phyloP scores from a whole-genome alignment of 2,329 filamentous ascomycete genomes.

The Aureobasidium subglaciale region DNA sequence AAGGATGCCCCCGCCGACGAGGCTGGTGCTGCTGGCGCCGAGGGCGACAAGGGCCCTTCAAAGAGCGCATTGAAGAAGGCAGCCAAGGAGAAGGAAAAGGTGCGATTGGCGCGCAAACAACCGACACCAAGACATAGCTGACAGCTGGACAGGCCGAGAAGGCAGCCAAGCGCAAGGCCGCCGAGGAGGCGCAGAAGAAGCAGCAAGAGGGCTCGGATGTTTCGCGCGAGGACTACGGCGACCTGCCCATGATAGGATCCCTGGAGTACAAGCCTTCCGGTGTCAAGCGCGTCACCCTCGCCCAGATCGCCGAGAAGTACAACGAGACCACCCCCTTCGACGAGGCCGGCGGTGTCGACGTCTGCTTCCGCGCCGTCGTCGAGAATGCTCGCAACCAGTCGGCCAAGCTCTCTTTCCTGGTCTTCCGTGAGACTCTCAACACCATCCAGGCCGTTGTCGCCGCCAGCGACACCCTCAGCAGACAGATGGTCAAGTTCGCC shows the following conservation, averaged over 20 bases:
- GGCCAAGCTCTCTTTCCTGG: slow-evolving; percentile 85
- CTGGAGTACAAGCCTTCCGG: slow-evolving; percentile 45
- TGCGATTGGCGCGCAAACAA: slow-evolving; percentile 31
- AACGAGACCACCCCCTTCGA: slow-evolving; percentile 47
- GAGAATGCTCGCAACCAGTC: slow-evolving; percentile 84
- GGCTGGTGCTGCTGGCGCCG: slow-evolving; percentile 17
- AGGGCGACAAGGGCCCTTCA: slow-evolving; percentile 46
- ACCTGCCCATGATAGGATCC: slow-evolving; percentile 53
- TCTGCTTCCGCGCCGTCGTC: slow-evolving; percentile 72
- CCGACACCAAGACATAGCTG: background rate
- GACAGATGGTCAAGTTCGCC: slow-evolving; percentile 94
- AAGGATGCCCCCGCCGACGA: slow-evolving; percentile 23
- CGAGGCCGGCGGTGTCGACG: slow-evolving; percentile 41
- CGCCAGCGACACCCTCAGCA: slow-evolving; percentile 56
- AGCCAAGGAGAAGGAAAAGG: slow-evolving; percentile 84
- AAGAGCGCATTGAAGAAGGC: slow-evolving; percentile 84
- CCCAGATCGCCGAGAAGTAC: slow-evolving; percentile 55
- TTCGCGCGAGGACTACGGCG: slow-evolving; percentile 73
- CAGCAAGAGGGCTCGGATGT: slow-evolving; percentile 59
- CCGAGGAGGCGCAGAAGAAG: slow-evolving; percentile 60
- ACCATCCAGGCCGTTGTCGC: slow-evolving; percentile 75
- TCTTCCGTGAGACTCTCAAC: slow-evolving; percentile 68
- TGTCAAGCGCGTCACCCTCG: slow-evolving; percentile 53
- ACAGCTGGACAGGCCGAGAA: slow-evolving; percentile 45
- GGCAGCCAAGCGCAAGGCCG: slow-evolving; percentile 59